Evolutionary conservation across 2,329 filamentous ascomycete species (phyloP).

Genomic region (Cladophialophora chaetospira): DNA sequence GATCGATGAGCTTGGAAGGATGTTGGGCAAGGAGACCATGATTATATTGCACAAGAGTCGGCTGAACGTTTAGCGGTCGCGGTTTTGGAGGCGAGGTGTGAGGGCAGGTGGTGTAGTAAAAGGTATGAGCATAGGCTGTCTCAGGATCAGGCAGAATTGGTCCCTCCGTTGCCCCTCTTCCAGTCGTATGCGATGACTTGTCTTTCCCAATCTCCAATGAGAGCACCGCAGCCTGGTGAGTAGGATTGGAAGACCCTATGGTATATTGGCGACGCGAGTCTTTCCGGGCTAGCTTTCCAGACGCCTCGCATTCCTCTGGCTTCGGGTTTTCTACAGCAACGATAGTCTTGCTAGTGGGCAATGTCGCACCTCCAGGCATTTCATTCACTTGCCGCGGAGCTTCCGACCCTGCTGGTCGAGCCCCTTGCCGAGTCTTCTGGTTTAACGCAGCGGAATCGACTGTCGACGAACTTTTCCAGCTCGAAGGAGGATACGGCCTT

Average conservation of each 20-base stretch:
- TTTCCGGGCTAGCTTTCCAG: background rate
- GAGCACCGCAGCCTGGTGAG: background rate
- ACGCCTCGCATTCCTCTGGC: background rate
- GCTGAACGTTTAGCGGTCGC: slow-evolving; percentile 29
- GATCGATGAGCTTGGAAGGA: slow-evolving; percentile 10
- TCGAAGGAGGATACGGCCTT: slow-evolving; percentile 19
- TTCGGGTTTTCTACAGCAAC: background rate
- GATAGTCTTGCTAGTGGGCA: background rate
- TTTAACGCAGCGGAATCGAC: background rate
- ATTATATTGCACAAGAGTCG: slow-evolving; percentile 11
- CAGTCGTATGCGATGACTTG: background rate
- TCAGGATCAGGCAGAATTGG: slow-evolving; percentile 20
- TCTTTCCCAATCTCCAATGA: background rate
- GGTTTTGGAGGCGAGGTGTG: slow-evolving; percentile 28
- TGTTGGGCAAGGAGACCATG: slow-evolving; percentile 17
- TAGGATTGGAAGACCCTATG: background rate
- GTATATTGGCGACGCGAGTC: background rate
- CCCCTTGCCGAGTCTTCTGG: too few relatives aligned
- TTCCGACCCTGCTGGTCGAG: too few relatives aligned
- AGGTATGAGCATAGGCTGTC: slow-evolving; percentile 23
- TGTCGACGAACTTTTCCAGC: slow-evolving; percentile 13
- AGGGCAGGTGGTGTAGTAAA: slow-evolving; percentile 29
- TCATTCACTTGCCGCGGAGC: too few relatives aligned
- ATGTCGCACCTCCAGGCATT: background rate
- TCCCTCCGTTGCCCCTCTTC: background rate